These are phyloP conservation scores for Haplosporangium gracile DNA, from an alignment of 192 early-diverging fungal genomes.

Conservation along the genomic window DNA sequence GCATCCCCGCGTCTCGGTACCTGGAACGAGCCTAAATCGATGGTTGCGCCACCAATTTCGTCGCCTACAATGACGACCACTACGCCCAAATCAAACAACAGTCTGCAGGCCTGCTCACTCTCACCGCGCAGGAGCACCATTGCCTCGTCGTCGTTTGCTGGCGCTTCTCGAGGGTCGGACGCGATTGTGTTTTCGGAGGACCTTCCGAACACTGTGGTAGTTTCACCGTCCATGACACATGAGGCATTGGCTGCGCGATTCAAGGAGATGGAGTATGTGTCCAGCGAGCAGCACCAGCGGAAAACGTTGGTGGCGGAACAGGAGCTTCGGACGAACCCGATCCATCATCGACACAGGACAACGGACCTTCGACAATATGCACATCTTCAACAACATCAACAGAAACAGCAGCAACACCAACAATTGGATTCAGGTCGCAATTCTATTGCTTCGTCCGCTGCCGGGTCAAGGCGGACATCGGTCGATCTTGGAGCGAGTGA, in stretches of 20 bases:
- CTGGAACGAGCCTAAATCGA: conserved; percentile 38
- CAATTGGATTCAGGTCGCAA: not conserved
- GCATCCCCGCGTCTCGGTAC: conserved; percentile 17
- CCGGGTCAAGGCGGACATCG: conserved; percentile 34
- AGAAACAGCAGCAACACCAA: not conserved
- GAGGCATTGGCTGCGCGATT: conserved; percentile 51
- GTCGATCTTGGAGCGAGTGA: conserved; percentile 24
- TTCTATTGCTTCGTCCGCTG: conserved; percentile 19
- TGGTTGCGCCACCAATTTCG: conserved; percentile 26
- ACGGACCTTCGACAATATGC: conserved; percentile 37
- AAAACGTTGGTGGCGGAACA: conserved; percentile 9
- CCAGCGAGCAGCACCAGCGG: conserved; percentile 21
- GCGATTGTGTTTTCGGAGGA: conserved; percentile 19
- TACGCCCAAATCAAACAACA: conserved; percentile 21
- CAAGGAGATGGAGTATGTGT: conserved; percentile 51
- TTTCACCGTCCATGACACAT: conserved; percentile 41
- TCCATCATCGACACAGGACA: conserved; percentile 42
- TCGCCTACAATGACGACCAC: conserved; percentile 35
- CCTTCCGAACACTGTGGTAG: conserved; percentile 25
- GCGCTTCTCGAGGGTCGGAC: not conserved
- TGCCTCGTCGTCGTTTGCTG: not conserved
- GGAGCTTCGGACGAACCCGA: conserved; percentile 44
- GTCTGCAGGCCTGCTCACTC: conserved; percentile 9
- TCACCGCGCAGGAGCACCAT: not conserved
- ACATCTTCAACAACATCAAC: conserved; percentile 13